Conservation (phyloP, 768 basidiomycete species). For the Lanmaoa pseudosensibilis region DNA sequence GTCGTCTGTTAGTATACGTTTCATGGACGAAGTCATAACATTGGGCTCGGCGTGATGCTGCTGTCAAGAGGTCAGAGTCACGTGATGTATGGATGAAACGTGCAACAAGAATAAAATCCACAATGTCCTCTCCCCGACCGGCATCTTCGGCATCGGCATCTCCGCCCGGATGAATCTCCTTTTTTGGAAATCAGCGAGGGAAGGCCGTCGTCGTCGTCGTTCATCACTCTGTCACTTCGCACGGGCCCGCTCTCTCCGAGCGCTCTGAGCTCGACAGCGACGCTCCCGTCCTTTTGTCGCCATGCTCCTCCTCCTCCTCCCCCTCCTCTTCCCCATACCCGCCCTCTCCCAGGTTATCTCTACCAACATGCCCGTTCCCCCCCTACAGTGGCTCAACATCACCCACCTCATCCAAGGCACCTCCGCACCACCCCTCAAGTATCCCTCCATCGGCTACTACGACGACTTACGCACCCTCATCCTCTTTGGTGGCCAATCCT, state of each 20-base stretch:
- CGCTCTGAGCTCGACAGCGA: conserved; percentile 17
- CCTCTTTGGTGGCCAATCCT: conserved; percentile 76
- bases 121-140: conserved; percentile 4
- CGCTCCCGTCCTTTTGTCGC: background rate
- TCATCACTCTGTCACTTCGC: conserved; percentile 10
- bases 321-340: conserved; percentile 16
- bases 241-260: conserved; percentile 30
- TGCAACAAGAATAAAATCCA: background rate
- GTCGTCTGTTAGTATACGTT: conserved; percentile 39
- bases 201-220: conserved; percentile 10
- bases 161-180: conserved; percentile 7
- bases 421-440: conserved; percentile 59
- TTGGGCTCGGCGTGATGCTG: background rate
- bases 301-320: conserved; percentile 7
- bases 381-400: conserved; percentile 68
- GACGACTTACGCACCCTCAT: conserved; percentile 53
- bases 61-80: background rate
- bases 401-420: conserved; percentile 55
- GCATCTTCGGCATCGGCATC: conserved; percentile 12
- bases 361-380: conserved; percentile 45
- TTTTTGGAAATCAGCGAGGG: conserved; percentile 13
- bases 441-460: conserved; percentile 65
- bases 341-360: conserved; percentile 49
- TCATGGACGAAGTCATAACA: conserved; percentile 22
- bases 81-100: conserved; percentile 2